A percentile compares a stretch with the other conserved stretches of the same genome.
Conservation (phyloP, 2,329 filamentous ascomycete species). For the Fusarium nodosum region DNA sequence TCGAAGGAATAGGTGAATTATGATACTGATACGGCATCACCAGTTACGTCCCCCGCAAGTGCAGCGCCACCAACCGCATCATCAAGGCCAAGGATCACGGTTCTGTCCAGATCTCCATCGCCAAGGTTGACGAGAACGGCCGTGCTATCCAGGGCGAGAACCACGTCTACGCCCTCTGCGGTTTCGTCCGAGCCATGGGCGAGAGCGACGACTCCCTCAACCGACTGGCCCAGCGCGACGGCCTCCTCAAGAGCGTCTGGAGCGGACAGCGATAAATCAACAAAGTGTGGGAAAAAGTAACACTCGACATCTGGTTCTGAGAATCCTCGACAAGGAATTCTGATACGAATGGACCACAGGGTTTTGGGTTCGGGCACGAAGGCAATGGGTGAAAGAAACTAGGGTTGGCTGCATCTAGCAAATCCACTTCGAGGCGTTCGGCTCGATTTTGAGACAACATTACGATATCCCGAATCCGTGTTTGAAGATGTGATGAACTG, state of each 20-base stretch:
- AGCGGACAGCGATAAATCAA: slow-evolving; percentile 74
- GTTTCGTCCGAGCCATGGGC: slow-evolving; percentile 97
- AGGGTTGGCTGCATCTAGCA: slow-evolving; percentile 62
- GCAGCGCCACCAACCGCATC: slow-evolving; percentile 98
- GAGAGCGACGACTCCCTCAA: slow-evolving; percentile 98
- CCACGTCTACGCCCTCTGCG: slow-evolving; percentile 96
- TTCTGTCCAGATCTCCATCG: slow-evolving; percentile 95
- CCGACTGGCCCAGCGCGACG: slow-evolving; percentile 94
- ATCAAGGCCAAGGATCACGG: slow-evolving; percentile 99
- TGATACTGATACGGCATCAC: slow-evolving; percentile 49
- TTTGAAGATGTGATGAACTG: slow-evolving; percentile 51
- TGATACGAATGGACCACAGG: slow-evolving; percentile 48
- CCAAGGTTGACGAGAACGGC: slow-evolving; percentile 99
- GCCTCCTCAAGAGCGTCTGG: slow-evolving; percentile 98
- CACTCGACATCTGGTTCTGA: slow-evolving; percentile 47
- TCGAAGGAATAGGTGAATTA: slow-evolving; percentile 36
- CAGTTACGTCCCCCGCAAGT: slow-evolving; percentile 99
- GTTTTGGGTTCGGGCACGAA: slow-evolving; percentile 56
- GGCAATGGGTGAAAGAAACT: slow-evolving; percentile 56
- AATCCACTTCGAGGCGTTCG: slow-evolving; percentile 63
- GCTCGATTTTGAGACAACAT: slow-evolving; percentile 61
- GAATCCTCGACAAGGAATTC: slow-evolving; percentile 46
- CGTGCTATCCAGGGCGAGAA: slow-evolving; percentile 93
- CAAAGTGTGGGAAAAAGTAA: slow-evolving; percentile 43
- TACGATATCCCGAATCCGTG: slow-evolving; percentile 48